These are phyloP conservation scores for Calonectria pseudoreteaudii DNA, from an alignment of 2,329 filamentous ascomycete species.

Conservation along the genomic window DNA sequence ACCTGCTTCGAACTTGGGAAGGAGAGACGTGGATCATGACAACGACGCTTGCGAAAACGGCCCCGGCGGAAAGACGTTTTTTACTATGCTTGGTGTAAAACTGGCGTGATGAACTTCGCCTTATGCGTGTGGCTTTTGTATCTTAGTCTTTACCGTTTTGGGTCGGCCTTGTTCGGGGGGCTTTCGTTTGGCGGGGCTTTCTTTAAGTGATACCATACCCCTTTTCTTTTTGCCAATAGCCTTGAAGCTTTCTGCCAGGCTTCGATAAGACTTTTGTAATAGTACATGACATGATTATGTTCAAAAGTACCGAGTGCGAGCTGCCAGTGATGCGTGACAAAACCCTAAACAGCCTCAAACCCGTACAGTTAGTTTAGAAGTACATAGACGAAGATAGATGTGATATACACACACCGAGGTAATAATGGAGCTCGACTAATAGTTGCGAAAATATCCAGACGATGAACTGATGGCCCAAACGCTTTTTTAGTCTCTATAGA, in stretches of 20 bases:
- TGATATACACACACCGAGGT: background rate
- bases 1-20: slow-evolving; percentile 17
- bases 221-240: slow-evolving; percentile 37
- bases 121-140: slow-evolving; percentile 32
- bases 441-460: no score
- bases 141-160: slow-evolving; percentile 29
- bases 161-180: slow-evolving; percentile 35
- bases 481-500: background rate
- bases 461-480: background rate
- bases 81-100: slow-evolving; percentile 38
- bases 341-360: background rate
- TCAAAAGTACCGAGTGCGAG: background rate
- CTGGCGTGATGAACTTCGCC: slow-evolving; percentile 44
- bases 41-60: slow-evolving; percentile 16
- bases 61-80: slow-evolving; percentile 17
- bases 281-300: slow-evolving; percentile 31
- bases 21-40: slow-evolving; percentile 33
- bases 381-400: no score
- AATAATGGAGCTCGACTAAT: background rate
- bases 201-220: slow-evolving; percentile 50
- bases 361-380: background rate
- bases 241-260: slow-evolving; percentile 21
- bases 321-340: background rate
- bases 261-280: slow-evolving; percentile 38
- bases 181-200: slow-evolving; percentile 46